Evolutionary conservation across 106 monocot genomes (phyloP).

Genomic region (Ottelia alismoides): DNA sequence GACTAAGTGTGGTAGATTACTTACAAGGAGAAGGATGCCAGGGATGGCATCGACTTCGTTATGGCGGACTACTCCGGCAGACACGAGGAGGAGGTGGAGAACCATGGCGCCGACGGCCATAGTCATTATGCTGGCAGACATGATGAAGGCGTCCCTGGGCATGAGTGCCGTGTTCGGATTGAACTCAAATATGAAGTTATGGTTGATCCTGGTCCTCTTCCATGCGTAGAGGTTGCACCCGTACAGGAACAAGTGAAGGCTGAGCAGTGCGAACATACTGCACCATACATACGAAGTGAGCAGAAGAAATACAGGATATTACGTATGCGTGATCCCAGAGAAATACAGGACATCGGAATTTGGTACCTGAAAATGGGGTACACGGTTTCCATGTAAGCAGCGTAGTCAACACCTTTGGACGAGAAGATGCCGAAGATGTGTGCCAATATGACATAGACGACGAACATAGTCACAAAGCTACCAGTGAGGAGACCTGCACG

Average conservation of each 20-base stretch:
- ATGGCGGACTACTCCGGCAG: slow-evolving; percentile 17
- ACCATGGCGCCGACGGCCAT: slow-evolving; percentile 64
- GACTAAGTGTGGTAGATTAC: not conserved
- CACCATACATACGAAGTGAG: too few relatives aligned
- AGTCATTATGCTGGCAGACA: slow-evolving; percentile 79
- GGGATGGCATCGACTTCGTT: slow-evolving; percentile 39
- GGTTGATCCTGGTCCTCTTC: slow-evolving; percentile 78
- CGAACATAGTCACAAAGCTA: slow-evolving; percentile 73
- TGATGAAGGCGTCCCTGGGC: slow-evolving; percentile 84
- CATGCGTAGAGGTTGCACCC: slow-evolving; percentile 87
- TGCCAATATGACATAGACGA: slow-evolving; percentile 82
- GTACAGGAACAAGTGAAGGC: slow-evolving; percentile 87
- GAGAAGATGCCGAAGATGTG: slow-evolving; percentile 79
- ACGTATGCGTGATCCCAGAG: too few relatives aligned
- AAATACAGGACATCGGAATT: too few relatives aligned
- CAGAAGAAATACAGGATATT: too few relatives aligned
- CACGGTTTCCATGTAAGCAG: slow-evolving; percentile 70
- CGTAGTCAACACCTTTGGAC: slow-evolving; percentile 8
- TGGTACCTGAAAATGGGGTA: slow-evolving; percentile 89
- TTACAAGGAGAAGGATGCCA: slow-evolving; percentile 50
- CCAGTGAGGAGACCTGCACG: slow-evolving; percentile 95
- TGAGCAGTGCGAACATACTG: slow-evolving; percentile 89
- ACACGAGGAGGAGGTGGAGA: slow-evolving; percentile 50
- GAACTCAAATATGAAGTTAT: slow-evolving; percentile 99
- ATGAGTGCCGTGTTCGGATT: slow-evolving; percentile 54